phyloP scores from a whole-genome alignment of 768 basidiomycete species.

The Clavulina sp. region DNA sequence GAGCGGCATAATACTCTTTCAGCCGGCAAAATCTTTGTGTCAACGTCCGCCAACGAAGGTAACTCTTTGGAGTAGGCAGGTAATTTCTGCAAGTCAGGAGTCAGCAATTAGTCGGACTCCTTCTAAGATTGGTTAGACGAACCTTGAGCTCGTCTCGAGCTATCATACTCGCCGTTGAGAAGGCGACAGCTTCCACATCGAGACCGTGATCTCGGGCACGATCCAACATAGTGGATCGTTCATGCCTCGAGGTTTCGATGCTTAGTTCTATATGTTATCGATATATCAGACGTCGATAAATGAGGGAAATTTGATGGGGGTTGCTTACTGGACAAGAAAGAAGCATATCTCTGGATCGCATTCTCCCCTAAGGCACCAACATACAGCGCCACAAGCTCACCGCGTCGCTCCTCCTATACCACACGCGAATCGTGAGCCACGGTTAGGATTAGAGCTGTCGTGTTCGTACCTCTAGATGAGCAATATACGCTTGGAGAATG shows the following conservation, averaged over 20 bases:
- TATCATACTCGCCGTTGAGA: conserved; percentile 49
- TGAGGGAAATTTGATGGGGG: neutral
- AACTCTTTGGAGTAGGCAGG: neutral
- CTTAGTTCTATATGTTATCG: conserved; percentile 1
- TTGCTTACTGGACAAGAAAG: conserved; percentile 49
- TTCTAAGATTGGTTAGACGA: neutral
- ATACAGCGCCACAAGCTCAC: conserved; percentile 84
- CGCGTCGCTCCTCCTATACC: conserved; percentile 38
- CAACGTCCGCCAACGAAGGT: neutral
- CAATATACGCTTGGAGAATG: conserved; percentile 78
- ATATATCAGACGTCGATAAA: neutral
- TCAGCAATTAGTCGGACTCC: neutral
- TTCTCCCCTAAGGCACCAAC: conserved; percentile 80
- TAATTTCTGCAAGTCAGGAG: neutral
- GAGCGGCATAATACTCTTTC: conserved; percentile 62
- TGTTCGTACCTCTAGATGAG: conserved; percentile 55
- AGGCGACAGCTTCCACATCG: conserved; percentile 62
- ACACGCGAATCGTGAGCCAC: neutral
- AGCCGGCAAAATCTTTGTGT: conserved; percentile 25
- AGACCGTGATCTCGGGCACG: conserved; percentile 73
- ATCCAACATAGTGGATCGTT: conserved; percentile 51
- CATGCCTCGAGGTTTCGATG: conserved; percentile 17
- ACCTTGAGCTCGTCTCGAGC: neutral
- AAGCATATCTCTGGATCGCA: conserved; percentile 79
- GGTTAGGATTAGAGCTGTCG: conserved; percentile 3